These are phyloP conservation scores for Acer negundo DNA, from an alignment of 345 rosid species.

Conservation along the genomic window DNA sequence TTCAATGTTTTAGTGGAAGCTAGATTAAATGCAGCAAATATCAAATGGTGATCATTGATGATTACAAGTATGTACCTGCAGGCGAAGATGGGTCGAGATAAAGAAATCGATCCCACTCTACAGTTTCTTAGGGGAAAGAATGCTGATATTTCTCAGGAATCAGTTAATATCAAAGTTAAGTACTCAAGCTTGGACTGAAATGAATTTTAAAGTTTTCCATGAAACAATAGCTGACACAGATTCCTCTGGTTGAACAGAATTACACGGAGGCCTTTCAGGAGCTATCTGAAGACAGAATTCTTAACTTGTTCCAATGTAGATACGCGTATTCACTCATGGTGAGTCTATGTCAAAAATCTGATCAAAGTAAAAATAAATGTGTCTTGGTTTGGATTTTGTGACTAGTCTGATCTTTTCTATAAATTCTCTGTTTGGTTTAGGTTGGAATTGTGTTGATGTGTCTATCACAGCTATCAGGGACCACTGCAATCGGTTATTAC, in stretches of 20 bases:
- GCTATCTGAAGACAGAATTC: constrained; percentile 1
- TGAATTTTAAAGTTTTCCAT: too few relatives aligned
- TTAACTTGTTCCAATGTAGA: constrained; percentile 17
- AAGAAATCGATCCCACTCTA: constrained; percentile 47
- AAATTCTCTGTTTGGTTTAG: constrained; percentile 23
- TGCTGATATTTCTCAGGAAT: constrained; percentile 47
- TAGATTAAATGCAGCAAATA: background rate
- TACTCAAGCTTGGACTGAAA: background rate
- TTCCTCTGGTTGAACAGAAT: background rate
- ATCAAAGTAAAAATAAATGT: background rate
- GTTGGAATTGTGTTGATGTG: constrained; percentile 55
- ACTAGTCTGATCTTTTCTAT: background rate
- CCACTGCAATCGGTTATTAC: constrained; percentile 42
- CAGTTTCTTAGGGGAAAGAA: constrained; percentile 48
- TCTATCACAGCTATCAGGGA: constrained; percentile 50
- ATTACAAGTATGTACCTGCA: constrained; percentile 11
- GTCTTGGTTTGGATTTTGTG: background rate
- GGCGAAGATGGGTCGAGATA: constrained; percentile 39
- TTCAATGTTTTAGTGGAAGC: background rate
- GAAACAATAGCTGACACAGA: background rate
- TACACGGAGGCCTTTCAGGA: background rate
- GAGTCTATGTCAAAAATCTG: background rate
- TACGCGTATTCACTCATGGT: constrained; percentile 18
- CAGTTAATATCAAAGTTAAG: constrained; percentile 45
- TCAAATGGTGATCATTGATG: background rate